Percentiles rank a stretch among this genome's conserved stretches.
phyloP scores from a whole-genome alignment of 2,329 filamentous ascomycete genomes.

The Penicillium brevicompactum region DNA sequence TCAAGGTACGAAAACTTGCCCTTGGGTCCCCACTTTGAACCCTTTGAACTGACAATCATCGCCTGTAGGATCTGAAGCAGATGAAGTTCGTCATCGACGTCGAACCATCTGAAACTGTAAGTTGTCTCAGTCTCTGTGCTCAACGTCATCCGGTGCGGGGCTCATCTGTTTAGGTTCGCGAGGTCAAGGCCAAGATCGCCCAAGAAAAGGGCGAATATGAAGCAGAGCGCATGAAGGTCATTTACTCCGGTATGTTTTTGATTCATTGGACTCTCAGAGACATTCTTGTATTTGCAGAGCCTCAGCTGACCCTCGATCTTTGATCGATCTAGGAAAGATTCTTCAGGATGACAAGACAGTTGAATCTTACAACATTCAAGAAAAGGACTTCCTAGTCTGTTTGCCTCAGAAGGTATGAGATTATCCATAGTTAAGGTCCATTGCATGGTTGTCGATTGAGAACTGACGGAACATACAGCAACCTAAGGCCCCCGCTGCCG shows the following conservation, averaged over 20 bases:
- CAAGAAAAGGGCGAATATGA: conserved; percentile 89
- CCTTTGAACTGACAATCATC: conserved; percentile 21
- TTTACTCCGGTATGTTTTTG: conserved; percentile 80
- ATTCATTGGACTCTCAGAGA: background rate
- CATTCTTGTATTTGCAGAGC: background rate
- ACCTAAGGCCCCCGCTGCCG: conserved; percentile 66
- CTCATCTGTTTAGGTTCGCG: conserved; percentile 66
- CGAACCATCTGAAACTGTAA: conserved; percentile 87
- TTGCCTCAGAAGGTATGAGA: conserved; percentile 87
- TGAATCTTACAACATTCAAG: conserved; percentile 96
- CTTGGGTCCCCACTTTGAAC: conserved; percentile 20
- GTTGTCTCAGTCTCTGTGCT: conserved; percentile 34
- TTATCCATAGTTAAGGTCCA: background rate
- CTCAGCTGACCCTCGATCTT: conserved; percentile 7
- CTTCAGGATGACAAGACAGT: conserved; percentile 97
- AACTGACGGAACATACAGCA: conserved; percentile 37
- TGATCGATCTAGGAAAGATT: conserved; percentile 75
- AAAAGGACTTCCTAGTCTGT: conserved; percentile 99
- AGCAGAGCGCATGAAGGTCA: conserved; percentile 85
- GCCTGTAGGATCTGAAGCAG: conserved; percentile 86
- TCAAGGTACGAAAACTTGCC: conserved; percentile 58
- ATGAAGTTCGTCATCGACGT: conserved; percentile 97
- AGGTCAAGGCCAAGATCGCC: conserved; percentile 90
- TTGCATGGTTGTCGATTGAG: background rate
- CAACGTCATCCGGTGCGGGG: conserved; percentile 34